A percentile compares a stretch with the other conserved stretches of the same genome.
Conservation (phyloP, 2,329 filamentous ascomycete genomes). For the Teratosphaeria gauchensis region DNA sequence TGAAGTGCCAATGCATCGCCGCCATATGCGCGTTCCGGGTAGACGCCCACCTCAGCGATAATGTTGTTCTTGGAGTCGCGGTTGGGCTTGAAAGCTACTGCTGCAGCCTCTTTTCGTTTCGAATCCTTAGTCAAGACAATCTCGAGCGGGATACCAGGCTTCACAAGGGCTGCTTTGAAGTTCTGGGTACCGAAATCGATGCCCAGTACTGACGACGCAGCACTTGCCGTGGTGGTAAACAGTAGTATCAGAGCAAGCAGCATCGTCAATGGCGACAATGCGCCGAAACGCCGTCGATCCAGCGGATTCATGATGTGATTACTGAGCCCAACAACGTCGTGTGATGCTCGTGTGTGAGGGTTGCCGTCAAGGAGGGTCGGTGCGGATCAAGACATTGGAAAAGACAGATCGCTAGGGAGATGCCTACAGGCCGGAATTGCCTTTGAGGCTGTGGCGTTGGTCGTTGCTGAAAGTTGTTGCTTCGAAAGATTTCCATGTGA, state of each 20-base stretch:
- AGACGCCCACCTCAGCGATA: constrained; percentile 40
- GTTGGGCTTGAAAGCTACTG: constrained; percentile 87
- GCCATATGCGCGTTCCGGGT: constrained; percentile 85
- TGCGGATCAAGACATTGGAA: background rate
- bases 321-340: background rate
- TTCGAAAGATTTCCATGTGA: constrained; percentile 1
- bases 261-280: constrained; percentile 11
- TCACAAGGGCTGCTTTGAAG: constrained; percentile 91
- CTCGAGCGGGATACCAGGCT: constrained; percentile 92
- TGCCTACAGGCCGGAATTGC: background rate
- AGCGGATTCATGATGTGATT: constrained; percentile 13
- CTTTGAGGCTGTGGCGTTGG: background rate
- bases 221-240: constrained; percentile 48
- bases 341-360: background rate
- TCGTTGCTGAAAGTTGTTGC: background rate
- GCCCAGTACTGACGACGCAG: constrained; percentile 71
- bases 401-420: background rate
- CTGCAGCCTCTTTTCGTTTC: constrained; percentile 85
- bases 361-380: background rate
- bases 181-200: constrained; percentile 94
- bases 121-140: constrained; percentile 98
- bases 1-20: constrained; percentile 82
- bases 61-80: constrained; percentile 48
- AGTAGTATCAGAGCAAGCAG: constrained; percentile 39
- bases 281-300: constrained; percentile 17